A percentile compares a stretch with the other conserved stretches of the same genome.
Conservation (phyloP, 2,329 filamentous ascomycete species). For the Hymenotorrendiella dingleyae region DNA sequence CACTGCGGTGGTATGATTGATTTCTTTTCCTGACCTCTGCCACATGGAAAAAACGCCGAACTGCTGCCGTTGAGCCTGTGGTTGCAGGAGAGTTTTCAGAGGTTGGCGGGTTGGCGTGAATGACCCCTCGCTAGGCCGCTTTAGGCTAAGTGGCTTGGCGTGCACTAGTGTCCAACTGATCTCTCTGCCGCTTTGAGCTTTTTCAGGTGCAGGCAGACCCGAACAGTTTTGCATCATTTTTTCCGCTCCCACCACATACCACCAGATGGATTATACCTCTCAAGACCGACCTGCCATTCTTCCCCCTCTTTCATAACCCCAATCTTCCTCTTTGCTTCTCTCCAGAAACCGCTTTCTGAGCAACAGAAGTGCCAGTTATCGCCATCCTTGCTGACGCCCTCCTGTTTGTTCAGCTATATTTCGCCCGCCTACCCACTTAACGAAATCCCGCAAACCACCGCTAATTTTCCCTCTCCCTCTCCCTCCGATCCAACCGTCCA, state of each 20-base stretch:
- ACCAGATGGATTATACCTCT: constrained; percentile 20
- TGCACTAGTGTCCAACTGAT: no score
- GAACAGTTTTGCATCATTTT: constrained; percentile 2
- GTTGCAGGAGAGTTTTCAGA: no score
- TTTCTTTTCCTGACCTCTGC: constrained; percentile 5
- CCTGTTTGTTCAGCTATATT: not conserved
- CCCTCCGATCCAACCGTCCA: constrained; percentile 5
- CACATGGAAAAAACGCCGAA: no score
- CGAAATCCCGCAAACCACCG: constrained; percentile 21
- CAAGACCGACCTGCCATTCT: constrained; percentile 8
- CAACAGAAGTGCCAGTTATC: no score
- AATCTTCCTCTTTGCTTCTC: not conserved
- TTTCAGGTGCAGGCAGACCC: not conserved
- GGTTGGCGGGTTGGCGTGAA: no score
- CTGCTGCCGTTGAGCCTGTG: no score
- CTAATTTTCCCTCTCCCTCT: constrained; percentile 3
- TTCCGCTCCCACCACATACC: not conserved
- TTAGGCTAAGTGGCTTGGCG: not conserved
- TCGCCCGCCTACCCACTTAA: constrained; percentile 12
- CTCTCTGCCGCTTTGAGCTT: not conserved
- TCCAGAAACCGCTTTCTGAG: no score
- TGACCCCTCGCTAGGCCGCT: not conserved
- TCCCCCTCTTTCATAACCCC: constrained; percentile 12
- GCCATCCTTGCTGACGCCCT: not conserved
- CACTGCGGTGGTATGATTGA: not conserved